Percentiles rank a stretch among this genome's conserved stretches.
These are phyloP conservation scores for Lentinula guzmanii DNA, from an alignment of 768 basidiomycete species.

Conservation along the genomic window DNA sequence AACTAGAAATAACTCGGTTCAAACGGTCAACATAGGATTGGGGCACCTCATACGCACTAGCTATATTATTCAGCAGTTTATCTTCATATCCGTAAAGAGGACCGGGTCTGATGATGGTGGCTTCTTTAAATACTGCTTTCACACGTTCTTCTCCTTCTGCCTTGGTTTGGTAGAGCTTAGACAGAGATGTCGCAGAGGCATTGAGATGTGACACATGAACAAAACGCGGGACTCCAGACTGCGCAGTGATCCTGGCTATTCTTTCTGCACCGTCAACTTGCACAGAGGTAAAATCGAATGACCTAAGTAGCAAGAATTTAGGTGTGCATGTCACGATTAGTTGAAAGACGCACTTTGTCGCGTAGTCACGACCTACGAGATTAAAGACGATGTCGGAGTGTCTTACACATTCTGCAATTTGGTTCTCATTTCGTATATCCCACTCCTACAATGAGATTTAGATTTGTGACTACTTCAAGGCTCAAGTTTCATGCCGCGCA, in stretches of 20 bases:
- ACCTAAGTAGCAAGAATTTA: slow-evolving; percentile 43
- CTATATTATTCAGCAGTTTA: slow-evolving; percentile 87
- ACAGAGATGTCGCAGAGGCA: slow-evolving; percentile 71
- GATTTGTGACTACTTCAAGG: slow-evolving; percentile 7
- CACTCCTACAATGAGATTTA: slow-evolving; percentile 63
- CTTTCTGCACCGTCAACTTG: slow-evolving; percentile 77
- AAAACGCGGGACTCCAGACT: slow-evolving; percentile 74
- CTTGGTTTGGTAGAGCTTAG: slow-evolving; percentile 84
- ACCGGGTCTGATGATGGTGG: slow-evolving; percentile 84
- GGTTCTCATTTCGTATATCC: slow-evolving; percentile 86
- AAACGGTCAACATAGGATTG: slow-evolving; percentile 8
- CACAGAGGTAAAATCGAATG: slow-evolving; percentile 79
- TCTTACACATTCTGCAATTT: slow-evolving; percentile 88
- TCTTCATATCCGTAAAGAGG: slow-evolving; percentile 94
- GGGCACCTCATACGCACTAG: slow-evolving; percentile 50
- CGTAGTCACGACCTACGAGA: slow-evolving; percentile 88
- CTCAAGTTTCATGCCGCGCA: slow-evolving; percentile 21
- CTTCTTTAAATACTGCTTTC: slow-evolving; percentile 72
- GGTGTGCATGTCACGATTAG: not conserved
- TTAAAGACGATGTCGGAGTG: slow-evolving; percentile 98
- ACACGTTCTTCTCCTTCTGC: slow-evolving; percentile 87
- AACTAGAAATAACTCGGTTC: slow-evolving; percentile 35
- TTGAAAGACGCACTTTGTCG: slow-evolving; percentile 71
- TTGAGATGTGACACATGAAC: slow-evolving; percentile 96
- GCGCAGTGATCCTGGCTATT: slow-evolving; percentile 79